phyloP scores from a whole-genome alignment of 2,329 filamentous ascomycete species.

The Xylariales sp. region DNA sequence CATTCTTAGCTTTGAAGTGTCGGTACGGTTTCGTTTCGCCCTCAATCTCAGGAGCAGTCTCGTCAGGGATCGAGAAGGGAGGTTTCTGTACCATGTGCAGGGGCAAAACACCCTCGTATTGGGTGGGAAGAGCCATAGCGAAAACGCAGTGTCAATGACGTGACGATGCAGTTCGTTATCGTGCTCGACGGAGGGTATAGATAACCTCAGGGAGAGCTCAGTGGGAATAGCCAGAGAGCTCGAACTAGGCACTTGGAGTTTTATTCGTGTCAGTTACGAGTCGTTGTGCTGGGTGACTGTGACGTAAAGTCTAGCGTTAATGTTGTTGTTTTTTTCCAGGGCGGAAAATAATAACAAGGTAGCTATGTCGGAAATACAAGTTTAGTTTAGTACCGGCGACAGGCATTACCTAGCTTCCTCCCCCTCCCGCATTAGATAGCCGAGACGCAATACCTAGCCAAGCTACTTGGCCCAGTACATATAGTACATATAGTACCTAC shows the following conservation, averaged over 20 bases:
- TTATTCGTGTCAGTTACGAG: neutral
- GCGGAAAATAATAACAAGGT: no score
- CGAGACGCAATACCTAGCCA: neutral
- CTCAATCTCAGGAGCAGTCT: slow-evolving; percentile 73
- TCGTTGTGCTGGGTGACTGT: neutral
- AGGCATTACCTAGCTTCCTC: neutral
- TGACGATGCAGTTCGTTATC: slow-evolving; percentile 8
- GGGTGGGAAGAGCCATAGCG: slow-evolving; percentile 46
- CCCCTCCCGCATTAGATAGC: neutral
- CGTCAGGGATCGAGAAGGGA: slow-evolving; percentile 79
- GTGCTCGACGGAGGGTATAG: neutral
- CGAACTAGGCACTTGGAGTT: neutral
- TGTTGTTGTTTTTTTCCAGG: neutral
- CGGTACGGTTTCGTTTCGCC: slow-evolving; percentile 89
- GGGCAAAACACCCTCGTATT: slow-evolving; percentile 59
- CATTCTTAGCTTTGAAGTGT: slow-evolving; percentile 76
- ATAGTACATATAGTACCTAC: no score
- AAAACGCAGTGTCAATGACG: slow-evolving; percentile 19
- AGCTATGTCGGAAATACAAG: no score
- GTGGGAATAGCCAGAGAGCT: neutral
- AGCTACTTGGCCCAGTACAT: no score
- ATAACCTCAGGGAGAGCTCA: neutral
- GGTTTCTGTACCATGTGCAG: slow-evolving; percentile 72
- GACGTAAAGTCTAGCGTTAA: slow-evolving; percentile 1
- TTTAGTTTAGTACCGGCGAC: no score